Conservation (phyloP, 306 rosid genomes). For the Dryas alaskensis region DNA sequence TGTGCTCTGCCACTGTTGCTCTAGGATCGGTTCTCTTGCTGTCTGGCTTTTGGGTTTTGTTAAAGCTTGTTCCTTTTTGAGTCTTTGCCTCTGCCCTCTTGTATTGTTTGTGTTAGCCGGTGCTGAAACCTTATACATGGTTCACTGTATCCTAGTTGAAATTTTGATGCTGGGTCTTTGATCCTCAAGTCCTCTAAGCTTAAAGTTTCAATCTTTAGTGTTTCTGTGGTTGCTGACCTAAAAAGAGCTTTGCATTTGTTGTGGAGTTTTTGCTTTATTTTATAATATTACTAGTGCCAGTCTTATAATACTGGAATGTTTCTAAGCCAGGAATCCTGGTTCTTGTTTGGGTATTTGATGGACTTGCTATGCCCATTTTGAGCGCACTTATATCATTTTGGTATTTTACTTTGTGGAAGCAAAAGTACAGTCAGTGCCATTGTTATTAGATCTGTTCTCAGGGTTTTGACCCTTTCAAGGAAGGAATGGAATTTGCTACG, state of each 20-base stretch:
- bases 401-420: conserved; percentile 18
- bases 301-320: conserved; percentile 27
- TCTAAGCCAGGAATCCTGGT: conserved; percentile 35
- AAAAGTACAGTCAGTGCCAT: background rate
- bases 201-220: background rate
- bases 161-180: background rate
- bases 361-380: conserved; percentile 22
- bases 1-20: background rate
- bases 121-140: background rate
- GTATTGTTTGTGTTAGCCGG: background rate
- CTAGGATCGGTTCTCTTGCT: conserved; percentile 14
- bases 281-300: background rate
- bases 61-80: background rate
- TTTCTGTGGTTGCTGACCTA: background rate
- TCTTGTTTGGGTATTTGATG: conserved; percentile 27
- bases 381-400: conserved; percentile 6
- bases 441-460: conserved; percentile 28
- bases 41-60: conserved; percentile 10
- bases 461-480: conserved; percentile 27
- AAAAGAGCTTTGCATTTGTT: background rate
- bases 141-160: background rate
- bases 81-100: background rate
- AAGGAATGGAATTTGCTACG: conserved; percentile 46
- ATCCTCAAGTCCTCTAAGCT: background rate
- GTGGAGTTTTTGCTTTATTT: conserved; percentile 4